Evolutionary conservation across 176 grass and related monocot species (phyloP).

Genomic region (Stipa capillata): DNA sequence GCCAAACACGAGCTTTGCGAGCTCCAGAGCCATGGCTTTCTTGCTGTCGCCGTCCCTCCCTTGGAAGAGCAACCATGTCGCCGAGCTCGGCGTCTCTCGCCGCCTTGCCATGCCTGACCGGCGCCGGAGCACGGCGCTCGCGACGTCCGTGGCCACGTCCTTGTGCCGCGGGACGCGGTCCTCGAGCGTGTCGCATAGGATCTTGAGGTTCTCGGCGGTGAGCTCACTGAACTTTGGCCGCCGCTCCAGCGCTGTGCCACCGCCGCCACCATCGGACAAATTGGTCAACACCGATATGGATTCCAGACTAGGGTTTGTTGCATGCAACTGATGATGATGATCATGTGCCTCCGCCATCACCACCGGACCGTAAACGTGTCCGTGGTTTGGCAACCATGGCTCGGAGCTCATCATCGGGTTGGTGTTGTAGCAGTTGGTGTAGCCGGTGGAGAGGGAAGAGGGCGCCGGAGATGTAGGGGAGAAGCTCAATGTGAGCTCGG

Average conservation of each 20-base stretch:
- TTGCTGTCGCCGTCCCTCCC: constrained; percentile 56
- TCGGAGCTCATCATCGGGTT: constrained; percentile 8
- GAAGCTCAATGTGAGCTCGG: constrained; percentile 70
- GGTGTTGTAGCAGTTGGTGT: constrained; percentile 19
- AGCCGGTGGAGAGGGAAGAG: constrained; percentile 25
- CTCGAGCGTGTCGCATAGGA: constrained; percentile 58
- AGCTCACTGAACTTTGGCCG: constrained; percentile 72
- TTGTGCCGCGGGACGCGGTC: constrained; percentile 29
- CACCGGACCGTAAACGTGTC: background rate
- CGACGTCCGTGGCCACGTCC: constrained; percentile 44
- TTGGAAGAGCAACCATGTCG: constrained; percentile 83
- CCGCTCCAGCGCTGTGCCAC: background rate
- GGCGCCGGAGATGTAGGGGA: constrained; percentile 17
- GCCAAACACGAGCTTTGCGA: constrained; percentile 67
- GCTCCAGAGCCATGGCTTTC: constrained; percentile 56
- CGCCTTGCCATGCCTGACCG: constrained; percentile 59
- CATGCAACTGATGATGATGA: background rate
- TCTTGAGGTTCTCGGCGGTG: constrained; percentile 76
- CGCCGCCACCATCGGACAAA: constrained; percentile 20
- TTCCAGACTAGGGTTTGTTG: constrained; percentile 13
- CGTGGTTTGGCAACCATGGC: constrained; percentile 21
- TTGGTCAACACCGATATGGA: constrained; percentile 30
- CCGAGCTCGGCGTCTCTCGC: constrained; percentile 28
- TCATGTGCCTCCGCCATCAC: background rate
- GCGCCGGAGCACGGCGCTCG: constrained; percentile 62